Evolutionary conservation across 1,139 yeast genomes (phyloP), one percentile per base, ranked within the genome.

Genomic region (Diutina rugosa): DNA sequence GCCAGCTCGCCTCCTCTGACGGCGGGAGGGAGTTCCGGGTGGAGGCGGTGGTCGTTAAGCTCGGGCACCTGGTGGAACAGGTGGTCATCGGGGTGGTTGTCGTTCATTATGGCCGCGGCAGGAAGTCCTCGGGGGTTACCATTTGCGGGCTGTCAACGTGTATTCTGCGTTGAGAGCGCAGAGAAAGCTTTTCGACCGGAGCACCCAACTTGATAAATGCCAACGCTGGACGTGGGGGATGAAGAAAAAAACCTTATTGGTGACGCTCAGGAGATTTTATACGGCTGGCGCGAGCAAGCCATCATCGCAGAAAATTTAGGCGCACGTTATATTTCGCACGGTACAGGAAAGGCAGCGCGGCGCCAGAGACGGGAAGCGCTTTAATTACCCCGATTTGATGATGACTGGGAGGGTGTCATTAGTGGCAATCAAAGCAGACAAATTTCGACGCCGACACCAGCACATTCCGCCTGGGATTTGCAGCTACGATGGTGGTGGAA

Each of bases 1-100:
- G 53, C 53, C 53, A 49, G 53, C 6, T 49, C 53, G 41, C 41
- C 9, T 5, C 45, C 9, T n/a, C n/a, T 32, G 26, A 29, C 29
- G 21, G 53, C 29, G n/a, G 53, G 53, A 6, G 29, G 29, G 12
- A 32, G 53, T n/a, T 49, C 44, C 10, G 53, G 53, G 44, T 32
- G 41, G 44, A 12, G 41, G n/a, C 53, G 53, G 32, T 49, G 53
- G 53, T 49, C 53, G 35, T 49, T 38, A 6, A 49, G 44, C 41
- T 32, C 53, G 28, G 32, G 53, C 29, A 30, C 51, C 29, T 47
- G 51, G 29, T 47, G 35, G 29, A n/a, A 29, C 29, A 28, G 35
- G 51, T 47, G 51, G 35, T 47, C 51, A 30, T 47, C 46, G 46
- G 7, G 46, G 41, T 9, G 41, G 41, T 12, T 10, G 41, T 35